These are phyloP conservation scores for Nothophaeocryptopus gaeumannii DNA, from an alignment of 2,329 filamentous ascomycete species.

Conservation along the genomic window DNA sequence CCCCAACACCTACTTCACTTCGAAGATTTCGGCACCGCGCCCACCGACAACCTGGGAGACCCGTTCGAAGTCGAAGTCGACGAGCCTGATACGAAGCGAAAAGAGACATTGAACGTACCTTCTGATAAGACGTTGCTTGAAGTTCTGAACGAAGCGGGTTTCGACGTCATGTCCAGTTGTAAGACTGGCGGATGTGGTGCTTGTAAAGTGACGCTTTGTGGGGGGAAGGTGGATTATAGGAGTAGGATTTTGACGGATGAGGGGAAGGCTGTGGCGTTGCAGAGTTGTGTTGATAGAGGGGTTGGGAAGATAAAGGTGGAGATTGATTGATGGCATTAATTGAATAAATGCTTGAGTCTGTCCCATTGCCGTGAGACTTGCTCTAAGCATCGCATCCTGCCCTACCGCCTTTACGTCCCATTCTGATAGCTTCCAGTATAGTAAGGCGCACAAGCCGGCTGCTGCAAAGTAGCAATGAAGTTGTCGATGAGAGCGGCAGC, in stretches of 20 bases:
- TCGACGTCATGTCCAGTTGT: conserved; percentile 46
- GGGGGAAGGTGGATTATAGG: conserved; percentile 40
- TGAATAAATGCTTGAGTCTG: background rate
- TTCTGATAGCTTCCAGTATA: conserved; percentile 15
- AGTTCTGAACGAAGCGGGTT: conserved; percentile 41
- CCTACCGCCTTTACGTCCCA: conserved; percentile 4
- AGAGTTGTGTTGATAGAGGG: conserved; percentile 38
- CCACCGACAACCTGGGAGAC: conserved; percentile 50
- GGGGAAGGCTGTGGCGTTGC: conserved; percentile 39
- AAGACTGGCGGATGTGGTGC: conserved; percentile 47
- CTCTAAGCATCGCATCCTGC: too few relatives aligned
- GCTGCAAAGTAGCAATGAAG: conserved; percentile 18
- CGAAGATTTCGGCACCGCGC: conserved; percentile 54
- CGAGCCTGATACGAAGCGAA: conserved; percentile 32
- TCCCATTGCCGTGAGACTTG: too few relatives aligned
- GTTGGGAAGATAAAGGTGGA: conserved; percentile 32
- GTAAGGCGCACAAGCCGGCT: conserved; percentile 13
- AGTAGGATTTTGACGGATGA: conserved; percentile 39
- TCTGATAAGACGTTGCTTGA: conserved; percentile 43
- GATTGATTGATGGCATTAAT: conserved; percentile 8
- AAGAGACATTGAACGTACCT: conserved; percentile 45
- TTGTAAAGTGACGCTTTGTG: conserved; percentile 41
- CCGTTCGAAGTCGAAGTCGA: conserved; percentile 58
- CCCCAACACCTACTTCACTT: conserved; percentile 56
- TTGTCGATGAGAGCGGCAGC: conserved; percentile 18